Evolutionary conservation across 345 rosid species (phyloP).

Genomic region (Toxicodendron radicans): DNA sequence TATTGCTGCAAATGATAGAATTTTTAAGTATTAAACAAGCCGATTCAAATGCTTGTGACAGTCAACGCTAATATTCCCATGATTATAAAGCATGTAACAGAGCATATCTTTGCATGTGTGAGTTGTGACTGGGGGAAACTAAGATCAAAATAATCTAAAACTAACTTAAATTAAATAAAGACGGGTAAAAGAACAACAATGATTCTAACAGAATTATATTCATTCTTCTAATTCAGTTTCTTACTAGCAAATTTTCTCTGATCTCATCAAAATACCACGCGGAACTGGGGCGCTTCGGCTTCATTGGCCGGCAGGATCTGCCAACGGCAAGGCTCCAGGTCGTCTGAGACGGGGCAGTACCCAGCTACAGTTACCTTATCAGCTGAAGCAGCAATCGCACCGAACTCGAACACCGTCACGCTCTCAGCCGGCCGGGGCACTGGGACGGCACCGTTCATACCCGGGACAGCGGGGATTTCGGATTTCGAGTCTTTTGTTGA

Average conservation of each 20-base stretch:
- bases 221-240: background rate
- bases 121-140: too few species aligned
- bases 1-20: conserved; percentile 45
- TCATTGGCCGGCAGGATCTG: conserved; percentile 70
- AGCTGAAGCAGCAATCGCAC: conserved; percentile 64
- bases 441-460: conserved; percentile 88
- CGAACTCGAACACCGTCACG: conserved; percentile 92
- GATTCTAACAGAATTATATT: background rate
- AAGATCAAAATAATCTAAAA: too few species aligned
- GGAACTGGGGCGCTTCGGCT: conserved; percentile 84
- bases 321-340: conserved; percentile 96
- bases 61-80: background rate
- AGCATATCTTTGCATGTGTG: too few species aligned
- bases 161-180: too few species aligned
- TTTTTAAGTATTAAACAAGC: background rate
- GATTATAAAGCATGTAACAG: background rate
- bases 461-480: conserved; percentile 36
- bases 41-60: background rate
- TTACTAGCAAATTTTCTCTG: background rate
- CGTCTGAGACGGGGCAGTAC: conserved; percentile 87
- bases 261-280: conserved; percentile 67
- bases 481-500: conserved; percentile 22
- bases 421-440: conserved; percentile 63
- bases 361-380: conserved; percentile 93
- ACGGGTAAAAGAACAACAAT: too few species aligned